Base-by-base conservation (phyloP, 208 protist genomes). In the Leishmania arabica region DNA sequence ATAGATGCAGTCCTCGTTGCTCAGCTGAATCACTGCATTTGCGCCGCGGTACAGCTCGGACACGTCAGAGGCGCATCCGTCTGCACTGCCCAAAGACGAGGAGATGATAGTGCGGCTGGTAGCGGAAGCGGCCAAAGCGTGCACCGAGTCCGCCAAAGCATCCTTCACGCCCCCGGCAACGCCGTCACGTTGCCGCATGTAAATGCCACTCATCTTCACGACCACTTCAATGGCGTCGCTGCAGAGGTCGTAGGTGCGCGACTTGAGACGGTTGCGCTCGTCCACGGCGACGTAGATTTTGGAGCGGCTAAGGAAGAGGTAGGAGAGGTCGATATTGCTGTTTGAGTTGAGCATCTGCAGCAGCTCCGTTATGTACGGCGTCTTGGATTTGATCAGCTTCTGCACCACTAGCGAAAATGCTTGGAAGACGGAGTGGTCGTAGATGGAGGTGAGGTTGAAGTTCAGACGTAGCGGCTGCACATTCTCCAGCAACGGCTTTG, bases 381-480 rank as follows among this genome's bases (percentile, higher is more conserved):
- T 89, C 81, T 96, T 91, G n/a, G 78, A 84, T 83, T 91, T 91
- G 68, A 96, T 96, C 2, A 97, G 89, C 54, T 90, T 89, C 77
- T 96, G 95, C 64, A 97, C 95, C 4, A 97, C 95, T 5, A 95
- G 73, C 3, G 95, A 97, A 79, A 97, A 97, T 40, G 95, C 95
- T 83, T 97, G 92, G 81, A 97, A 97, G 56, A 97, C 91, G 42
- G 95, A 97, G 79, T 97, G 93, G 78, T 97, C 95, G 80, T 96
- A 97, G 73, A 97, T 97, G 34, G 92, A 96, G 27, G 95, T 97
- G 54, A 97, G 90, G 76, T 97, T 97, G 80, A 96, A 97, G 81
- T 95, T 95, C 53, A 97, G 82, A n/a, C 84, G 86, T 24, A 95
- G 82, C 42, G 86, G 88, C 40, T 82, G 87, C 13, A 81, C 81